Evolutionary conservation across 139 green algal genomes (phyloP).

Genomic region (Cymbomonas tetramitiformis): DNA sequence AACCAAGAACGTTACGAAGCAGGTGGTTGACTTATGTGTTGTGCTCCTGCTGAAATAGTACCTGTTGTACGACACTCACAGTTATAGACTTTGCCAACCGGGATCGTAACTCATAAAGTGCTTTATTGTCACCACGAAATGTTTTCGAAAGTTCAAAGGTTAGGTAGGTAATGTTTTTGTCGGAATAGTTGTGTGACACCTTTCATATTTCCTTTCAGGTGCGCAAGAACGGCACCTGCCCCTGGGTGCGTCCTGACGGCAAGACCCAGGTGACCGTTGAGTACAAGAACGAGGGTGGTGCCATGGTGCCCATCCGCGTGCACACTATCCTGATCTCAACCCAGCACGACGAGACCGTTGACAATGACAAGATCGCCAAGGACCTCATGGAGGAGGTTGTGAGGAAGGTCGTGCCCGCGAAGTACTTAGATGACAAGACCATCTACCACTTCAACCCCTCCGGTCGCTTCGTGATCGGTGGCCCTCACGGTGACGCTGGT

Average conservation of each 20-base stretch:
- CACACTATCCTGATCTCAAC: conserved; percentile 99
- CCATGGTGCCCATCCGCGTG: conserved; percentile 77
- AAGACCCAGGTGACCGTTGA: conserved; percentile 99
- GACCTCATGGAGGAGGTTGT: conserved; percentile 96
- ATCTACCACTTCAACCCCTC: conserved; percentile 99
- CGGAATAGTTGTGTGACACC: too few relatives aligned
- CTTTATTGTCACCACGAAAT: too few relatives aligned
- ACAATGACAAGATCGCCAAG: conserved; percentile 85
- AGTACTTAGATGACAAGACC: conserved; percentile 97
- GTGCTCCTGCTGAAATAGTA: too few relatives aligned
- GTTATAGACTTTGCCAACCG: too few relatives aligned
- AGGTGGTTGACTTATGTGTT: too few relatives aligned
- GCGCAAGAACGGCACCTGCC: conserved; percentile 42
- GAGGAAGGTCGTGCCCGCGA: conserved; percentile 87
- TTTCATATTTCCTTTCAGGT: too few relatives aligned
- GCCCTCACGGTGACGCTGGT: conserved; percentile 89
- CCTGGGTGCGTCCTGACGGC: conserved; percentile 90
- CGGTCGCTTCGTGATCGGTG: conserved; percentile 91
- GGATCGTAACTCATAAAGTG: too few relatives aligned
- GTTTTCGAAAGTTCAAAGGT: too few relatives aligned
- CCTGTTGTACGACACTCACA: too few relatives aligned
- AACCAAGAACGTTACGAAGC: too few relatives aligned
- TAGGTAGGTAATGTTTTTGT: too few relatives aligned
- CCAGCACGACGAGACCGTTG: conserved; percentile 72
- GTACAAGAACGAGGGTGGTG: conserved; percentile 85